Base-by-base conservation (phyloP, 345 rosid species). In the Carallia brachiata region DNA sequence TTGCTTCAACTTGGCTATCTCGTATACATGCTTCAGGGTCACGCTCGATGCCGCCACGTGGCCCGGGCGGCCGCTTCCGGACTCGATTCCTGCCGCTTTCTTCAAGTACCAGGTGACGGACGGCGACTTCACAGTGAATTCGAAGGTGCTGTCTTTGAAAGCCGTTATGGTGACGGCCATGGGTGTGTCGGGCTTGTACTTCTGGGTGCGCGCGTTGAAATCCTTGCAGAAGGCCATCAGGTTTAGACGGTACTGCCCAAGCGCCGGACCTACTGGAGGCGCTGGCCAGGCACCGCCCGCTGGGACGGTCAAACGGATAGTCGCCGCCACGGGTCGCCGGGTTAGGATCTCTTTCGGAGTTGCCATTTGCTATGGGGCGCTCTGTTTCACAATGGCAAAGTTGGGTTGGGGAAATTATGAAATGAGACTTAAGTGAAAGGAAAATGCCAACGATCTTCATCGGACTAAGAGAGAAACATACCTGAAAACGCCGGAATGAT, bases 141-240 rank as follows among this genome's bases (percentile, higher is more conserved):
- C 99, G 84, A 92, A 95, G 6, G 97, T 91, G 79, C 84, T 88
- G 80, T 95, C 97, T 69, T 90, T 90, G 84, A 85, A 95, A 56
- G 97, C 97, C 64, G 96, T 88, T 48, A 95, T 89, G 39, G 87
- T 89, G 48, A 95, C 97, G 52, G 97, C 73, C 92, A 92, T 88
- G 17, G 97, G 97, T 5, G 93, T 87, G 62, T 94, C 97, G 2
- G 90, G 81, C 66, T 94, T 91, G 91, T 90, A 94, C 84, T 90
- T 94, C 65, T 94, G 98, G 32, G 96, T 94, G 34, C 97, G 77
- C 7, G 98, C 96, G 78, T 95, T 95, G 87, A 95, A 90, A 83
- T 95, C 97, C 80, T 95, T 92, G 88, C 99, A 92, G 80, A 95
- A 95, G 0, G 97, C 92, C 97, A 95, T 88, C 54, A 92, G 80